These are phyloP conservation scores for Rugonectria rugulosa DNA, from an alignment of 2,329 filamentous ascomycete species.

Conservation along the genomic window DNA sequence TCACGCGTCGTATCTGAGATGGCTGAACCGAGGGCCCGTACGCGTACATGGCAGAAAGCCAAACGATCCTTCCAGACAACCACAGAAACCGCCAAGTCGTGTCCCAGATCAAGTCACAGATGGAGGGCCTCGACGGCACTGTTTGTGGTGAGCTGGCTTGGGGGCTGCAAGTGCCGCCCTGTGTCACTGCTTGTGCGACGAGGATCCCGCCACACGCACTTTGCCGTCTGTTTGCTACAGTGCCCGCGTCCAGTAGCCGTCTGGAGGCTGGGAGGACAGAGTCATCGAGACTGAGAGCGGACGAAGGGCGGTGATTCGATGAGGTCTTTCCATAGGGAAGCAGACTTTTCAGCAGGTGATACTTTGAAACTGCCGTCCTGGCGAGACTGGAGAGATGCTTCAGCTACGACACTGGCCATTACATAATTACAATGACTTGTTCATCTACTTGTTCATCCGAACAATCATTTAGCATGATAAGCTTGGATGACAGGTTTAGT, in stretches of 20 bases:
- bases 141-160: constrained; percentile 10
- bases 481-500: too few species aligned
- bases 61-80: neutral
- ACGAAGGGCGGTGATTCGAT: too few species aligned
- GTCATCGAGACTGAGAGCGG: neutral
- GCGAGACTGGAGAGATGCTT: neutral
- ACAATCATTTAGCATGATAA: too few species aligned
- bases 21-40: too few species aligned
- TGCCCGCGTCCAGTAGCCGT: neutral
- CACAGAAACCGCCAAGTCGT: neutral
- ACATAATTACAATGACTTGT: too few species aligned
- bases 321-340: neutral
- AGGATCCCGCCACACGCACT: constrained; percentile 23
- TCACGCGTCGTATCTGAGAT: too few species aligned
- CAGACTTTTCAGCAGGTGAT: neutral
- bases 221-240: constrained; percentile 13
- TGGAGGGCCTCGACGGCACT: constrained; percentile 11
- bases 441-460: too few species aligned
- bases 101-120: neutral
- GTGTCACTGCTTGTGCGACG: constrained; percentile 26
- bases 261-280: neutral
- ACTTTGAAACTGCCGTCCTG: neutral
- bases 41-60: neutral
- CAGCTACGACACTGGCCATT: too few species aligned
- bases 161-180: constrained; percentile 20